Base-by-base conservation (phyloP, 2,329 filamentous ascomycete species). In the Penicillium sp. region DNA sequence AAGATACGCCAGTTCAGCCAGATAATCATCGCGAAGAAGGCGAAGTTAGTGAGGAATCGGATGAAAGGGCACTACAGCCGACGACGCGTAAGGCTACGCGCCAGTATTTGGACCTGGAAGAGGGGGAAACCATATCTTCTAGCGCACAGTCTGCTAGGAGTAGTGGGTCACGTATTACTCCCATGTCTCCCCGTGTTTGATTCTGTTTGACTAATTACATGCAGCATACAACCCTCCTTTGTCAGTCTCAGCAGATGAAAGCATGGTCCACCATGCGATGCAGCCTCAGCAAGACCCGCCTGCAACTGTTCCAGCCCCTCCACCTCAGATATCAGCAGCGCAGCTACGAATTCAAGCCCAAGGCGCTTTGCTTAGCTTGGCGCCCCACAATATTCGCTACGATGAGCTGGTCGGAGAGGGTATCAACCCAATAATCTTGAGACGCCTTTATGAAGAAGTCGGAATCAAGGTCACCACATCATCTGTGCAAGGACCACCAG, bases 371-470 rank as follows among this genome's bases (percentile, higher is more conserved):
- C 71, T 90, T 31, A 80, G 83, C 37, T 75, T 92, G 3, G 69
- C 72, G 13, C 74, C 75, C 38, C 77, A 89, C 56, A 88, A 90
- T 46, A 84, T 95, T 55, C 84, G 84, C 21, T 96, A 87, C 66
- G 80, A 87, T 52, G 82, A 90, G 56, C 86, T 93, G 54, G 77
- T 92, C 13, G 79, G 85, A 12, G 88, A 93, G 69, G 88, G 90
- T 0, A 80, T 93, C 40, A 82, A 91, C 61, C 78, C 82, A 35
- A 71, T 72, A 1, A 67, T 91, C 12, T 74, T 96, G 35, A 81
- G 80, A 53, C 70, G 76, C 31, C 77, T 94, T 1, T 94, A 91
- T 64, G 75, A 80, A 27, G 86, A 90, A 21, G 75, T 94, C 4
- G 85, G 86, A 4, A 78, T 91, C 32, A 75, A 77, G 49, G 61